These are phyloP conservation scores for Teratosphaeria pseudoeucalypti DNA, from an alignment of 2,329 filamentous ascomycete species.

Conservation along the genomic window DNA sequence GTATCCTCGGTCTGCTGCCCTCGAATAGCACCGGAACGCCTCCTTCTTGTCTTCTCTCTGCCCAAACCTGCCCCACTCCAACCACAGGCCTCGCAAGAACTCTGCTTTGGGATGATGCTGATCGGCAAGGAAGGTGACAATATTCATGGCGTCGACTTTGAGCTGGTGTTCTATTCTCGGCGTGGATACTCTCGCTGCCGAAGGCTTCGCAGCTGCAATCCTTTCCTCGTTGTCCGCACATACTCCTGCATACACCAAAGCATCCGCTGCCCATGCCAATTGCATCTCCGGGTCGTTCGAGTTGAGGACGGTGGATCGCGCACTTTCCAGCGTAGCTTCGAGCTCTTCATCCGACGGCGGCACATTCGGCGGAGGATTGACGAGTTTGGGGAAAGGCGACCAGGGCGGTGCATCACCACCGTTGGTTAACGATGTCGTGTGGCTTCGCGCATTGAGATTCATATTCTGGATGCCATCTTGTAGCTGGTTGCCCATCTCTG, in stretches of 20 bases:
- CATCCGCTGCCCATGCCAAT: slow-evolving; percentile 90
- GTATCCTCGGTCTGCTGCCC: slow-evolving; percentile 78
- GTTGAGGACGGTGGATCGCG: slow-evolving; percentile 71
- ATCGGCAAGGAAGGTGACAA: slow-evolving; percentile 78
- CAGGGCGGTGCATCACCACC: slow-evolving; percentile 58
- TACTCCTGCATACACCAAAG: slow-evolving; percentile 78
- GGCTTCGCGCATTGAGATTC: slow-evolving; percentile 24
- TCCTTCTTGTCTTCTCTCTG: slow-evolving; percentile 87
- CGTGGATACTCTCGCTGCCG: slow-evolving; percentile 55
- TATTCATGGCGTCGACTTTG: slow-evolving; percentile 78
- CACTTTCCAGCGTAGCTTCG: slow-evolving; percentile 78
- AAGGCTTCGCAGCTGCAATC: slow-evolving; percentile 40
- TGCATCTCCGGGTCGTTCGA: slow-evolving; percentile 96
- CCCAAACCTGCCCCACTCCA: slow-evolving; percentile 95
- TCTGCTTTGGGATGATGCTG: slow-evolving; percentile 89
- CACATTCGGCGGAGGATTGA: slow-evolving; percentile 70
- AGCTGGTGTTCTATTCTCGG: slow-evolving; percentile 84
- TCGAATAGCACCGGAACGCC: slow-evolving; percentile 76
- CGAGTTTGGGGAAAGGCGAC: slow-evolving; percentile 82
- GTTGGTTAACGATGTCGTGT: slow-evolving; percentile 22
- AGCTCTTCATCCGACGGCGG: slow-evolving; percentile 91
- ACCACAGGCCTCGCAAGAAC: slow-evolving; percentile 92
- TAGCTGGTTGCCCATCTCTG: slow-evolving; percentile 93
- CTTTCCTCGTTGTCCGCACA: slow-evolving; percentile 66
- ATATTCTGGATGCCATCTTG: slow-evolving; percentile 86